Evolutionary conservation across 1,284 basidiomycete species (phyloP).

Genomic region (Melanopsichium pennsylvanicum): DNA sequence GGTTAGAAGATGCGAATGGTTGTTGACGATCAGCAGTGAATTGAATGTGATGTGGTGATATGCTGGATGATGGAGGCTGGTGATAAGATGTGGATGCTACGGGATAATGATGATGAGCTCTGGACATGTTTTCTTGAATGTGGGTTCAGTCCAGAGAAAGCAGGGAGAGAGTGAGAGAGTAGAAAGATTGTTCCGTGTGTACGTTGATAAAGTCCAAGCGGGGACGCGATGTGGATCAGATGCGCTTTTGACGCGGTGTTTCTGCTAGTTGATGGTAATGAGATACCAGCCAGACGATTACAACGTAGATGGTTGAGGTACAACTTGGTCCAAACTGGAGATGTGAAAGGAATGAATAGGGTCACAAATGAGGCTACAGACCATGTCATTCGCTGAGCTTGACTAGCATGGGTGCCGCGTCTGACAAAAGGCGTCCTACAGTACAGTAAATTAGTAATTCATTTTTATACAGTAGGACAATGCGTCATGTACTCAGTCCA

Average conservation of each 20-base stretch:
- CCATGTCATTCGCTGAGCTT: too few species aligned
- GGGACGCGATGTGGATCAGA: slow-evolving; percentile 1
- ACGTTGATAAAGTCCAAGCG: slow-evolving; percentile 3
- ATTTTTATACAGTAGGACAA: too few species aligned
- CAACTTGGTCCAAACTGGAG: too few species aligned
- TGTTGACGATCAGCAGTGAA: slow-evolving; percentile 7
- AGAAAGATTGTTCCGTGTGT: slow-evolving; percentile 4
- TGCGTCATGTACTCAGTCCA: too few species aligned
- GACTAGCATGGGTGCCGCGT: too few species aligned
- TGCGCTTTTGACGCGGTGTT: neutral
- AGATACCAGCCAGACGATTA: too few species aligned
- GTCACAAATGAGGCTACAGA: too few species aligned
- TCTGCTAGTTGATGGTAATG: slow-evolving; percentile 4
- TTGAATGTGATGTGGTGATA: slow-evolving; percentile 2
- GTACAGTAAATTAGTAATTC: too few species aligned
- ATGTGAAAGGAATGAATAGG: too few species aligned
- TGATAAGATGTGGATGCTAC: slow-evolving; percentile 41
- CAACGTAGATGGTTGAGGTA: too few species aligned
- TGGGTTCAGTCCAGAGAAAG: slow-evolving; percentile 4
- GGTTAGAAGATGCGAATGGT: slow-evolving; percentile 7
- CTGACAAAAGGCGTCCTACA: too few species aligned
- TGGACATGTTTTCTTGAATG: slow-evolving; percentile 10
- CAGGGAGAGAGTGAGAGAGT: too few species aligned
- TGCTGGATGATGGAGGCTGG: slow-evolving; percentile 6
- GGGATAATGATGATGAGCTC: slow-evolving; percentile 28